Percentiles rank a stretch among this genome's conserved stretches.
phyloP scores from a whole-genome alignment of 495 filamentous ascomycete genomes.

The Amorphotheca resinae region DNA sequence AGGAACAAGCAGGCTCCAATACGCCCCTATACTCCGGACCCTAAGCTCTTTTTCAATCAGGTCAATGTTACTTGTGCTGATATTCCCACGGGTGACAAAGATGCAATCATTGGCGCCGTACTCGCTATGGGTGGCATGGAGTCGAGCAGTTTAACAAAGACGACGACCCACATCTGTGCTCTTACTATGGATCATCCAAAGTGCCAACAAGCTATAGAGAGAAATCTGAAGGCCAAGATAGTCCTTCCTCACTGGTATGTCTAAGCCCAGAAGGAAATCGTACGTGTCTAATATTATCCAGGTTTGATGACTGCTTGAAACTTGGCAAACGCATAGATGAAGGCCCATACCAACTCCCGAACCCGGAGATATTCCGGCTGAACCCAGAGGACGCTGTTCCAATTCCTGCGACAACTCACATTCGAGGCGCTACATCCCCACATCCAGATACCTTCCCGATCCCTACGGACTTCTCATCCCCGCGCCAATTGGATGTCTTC shows the following conservation, averaged over 20 bases:
- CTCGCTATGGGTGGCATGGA: conserved; percentile 81
- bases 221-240: conserved; percentile 58
- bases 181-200: conserved; percentile 61
- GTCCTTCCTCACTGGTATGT: conserved; percentile 89
- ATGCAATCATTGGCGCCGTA: conserved; percentile 82
- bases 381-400: conserved; percentile 41
- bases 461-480: conserved; percentile 24
- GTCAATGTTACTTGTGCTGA: conserved; percentile 63
- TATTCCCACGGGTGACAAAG: conserved; percentile 78
- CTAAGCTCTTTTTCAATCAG: conserved; percentile 75
- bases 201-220: conserved; percentile 48
- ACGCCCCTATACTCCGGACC: conserved; percentile 80
- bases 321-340: conserved; percentile 82
- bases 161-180: conserved; percentile 83
- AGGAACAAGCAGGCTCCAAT: conserved; percentile 63
- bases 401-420: conserved; percentile 40
- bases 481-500: conserved; percentile 44
- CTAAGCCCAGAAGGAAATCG: conserved; percentile 8
- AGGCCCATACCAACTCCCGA: conserved; percentile 71
- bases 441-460: conserved; percentile 42
- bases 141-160: conserved; percentile 49
- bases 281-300: conserved; percentile 26
- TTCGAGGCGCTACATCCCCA: conserved; percentile 67
- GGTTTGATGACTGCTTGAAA: conserved; percentile 94
- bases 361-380: conserved; percentile 62